Evolutionary conservation across 1,284 basidiomycete genomes (phyloP), one percentile per base, ranked within the genome.

Genomic region (Marasmius sp.): DNA sequence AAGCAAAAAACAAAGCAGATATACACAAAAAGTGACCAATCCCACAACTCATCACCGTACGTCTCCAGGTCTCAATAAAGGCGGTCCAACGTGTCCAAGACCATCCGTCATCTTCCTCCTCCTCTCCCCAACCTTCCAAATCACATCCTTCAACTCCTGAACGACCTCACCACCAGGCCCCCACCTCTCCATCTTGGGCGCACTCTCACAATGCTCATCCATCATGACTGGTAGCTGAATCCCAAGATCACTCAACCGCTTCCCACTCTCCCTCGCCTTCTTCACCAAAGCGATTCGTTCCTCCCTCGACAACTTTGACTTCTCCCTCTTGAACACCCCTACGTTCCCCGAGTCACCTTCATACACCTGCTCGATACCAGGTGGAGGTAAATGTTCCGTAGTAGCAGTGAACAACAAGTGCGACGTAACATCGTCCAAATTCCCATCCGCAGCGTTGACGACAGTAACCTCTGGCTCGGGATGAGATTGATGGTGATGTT

Each of bases 141-240:
- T 93, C 14, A 93, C 91, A 68, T 91, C 89, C 72, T 89, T 91
- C 66, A 93, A 76, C 74, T 93, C 91, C 69, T 91, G 86, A 8
- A 93, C 90, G 39, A 93, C 90, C 63, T 93, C 91, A 1, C 85
- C 87, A 11, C 86, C 85, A 10, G 89, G 91, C 0, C 88, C 90
- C 87, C 88, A 89, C 58, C 77, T 76, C 69, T 85, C 84, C 47
- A 51, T 58, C 41, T 65, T 62, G 27, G 64, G 64, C 58, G 60
- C 20, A 39, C 56, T 62, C 60, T 54, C 59, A 22, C 51, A 59
- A 50, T 27, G 33, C 45, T 52, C 61, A 53, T 60, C 68, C 22
- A 63, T 66, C 59, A 60, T 57, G 11, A 45, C 48, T 36, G 53
- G 18, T 27, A 41, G 57, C 20, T 55, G 36, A 61, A 51, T 33